Conservation (phyloP, 352 stramenopile genomes). For the Phytophthora capsici region DNA sequence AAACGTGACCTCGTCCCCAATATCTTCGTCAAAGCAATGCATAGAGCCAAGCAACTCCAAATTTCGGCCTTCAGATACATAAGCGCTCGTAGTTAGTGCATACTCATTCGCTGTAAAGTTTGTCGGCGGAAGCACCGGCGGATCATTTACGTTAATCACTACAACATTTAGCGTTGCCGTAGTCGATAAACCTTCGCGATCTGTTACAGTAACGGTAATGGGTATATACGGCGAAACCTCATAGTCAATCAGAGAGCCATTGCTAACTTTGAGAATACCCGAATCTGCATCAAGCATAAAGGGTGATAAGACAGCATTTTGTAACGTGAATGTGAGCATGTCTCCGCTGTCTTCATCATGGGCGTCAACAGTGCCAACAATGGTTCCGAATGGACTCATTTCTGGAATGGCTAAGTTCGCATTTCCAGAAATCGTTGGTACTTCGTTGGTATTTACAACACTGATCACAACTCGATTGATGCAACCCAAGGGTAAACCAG, state of each 20-base stretch:
- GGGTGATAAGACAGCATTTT: background rate
- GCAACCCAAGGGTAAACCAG: slow-evolving; percentile 46
- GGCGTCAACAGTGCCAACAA: slow-evolving; percentile 21
- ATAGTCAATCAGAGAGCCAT: slow-evolving; percentile 25
- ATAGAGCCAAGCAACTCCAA: slow-evolving; percentile 44
- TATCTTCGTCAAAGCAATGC: slow-evolving; percentile 61
- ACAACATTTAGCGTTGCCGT: slow-evolving; percentile 14
- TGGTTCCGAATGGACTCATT: slow-evolving; percentile 22
- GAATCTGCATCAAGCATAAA: slow-evolving; percentile 21
- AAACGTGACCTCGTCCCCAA: slow-evolving; percentile 43
- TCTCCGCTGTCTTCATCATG: slow-evolving; percentile 26
- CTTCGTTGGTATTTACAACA: slow-evolving; percentile 62
- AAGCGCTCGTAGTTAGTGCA: background rate
- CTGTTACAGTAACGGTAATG: slow-evolving; percentile 17
- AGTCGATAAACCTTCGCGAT: slow-evolving; percentile 23
- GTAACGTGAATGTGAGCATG: slow-evolving; percentile 20
- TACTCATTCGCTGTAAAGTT: slow-evolving; percentile 36
- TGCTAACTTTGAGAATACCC: slow-evolving; percentile 17
- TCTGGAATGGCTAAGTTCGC: slow-evolving; percentile 36
- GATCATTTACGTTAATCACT: slow-evolving; percentile 28
- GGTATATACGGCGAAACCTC: slow-evolving; percentile 14
- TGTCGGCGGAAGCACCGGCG: slow-evolving; percentile 17
- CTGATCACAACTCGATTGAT: slow-evolving; percentile 48
- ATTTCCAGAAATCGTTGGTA: slow-evolving; percentile 29
- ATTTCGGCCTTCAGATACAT: slow-evolving; percentile 2